Evolutionary conservation across 805 yeast species (phyloP).

Genomic region (Soucietia sequanensis): DNA sequence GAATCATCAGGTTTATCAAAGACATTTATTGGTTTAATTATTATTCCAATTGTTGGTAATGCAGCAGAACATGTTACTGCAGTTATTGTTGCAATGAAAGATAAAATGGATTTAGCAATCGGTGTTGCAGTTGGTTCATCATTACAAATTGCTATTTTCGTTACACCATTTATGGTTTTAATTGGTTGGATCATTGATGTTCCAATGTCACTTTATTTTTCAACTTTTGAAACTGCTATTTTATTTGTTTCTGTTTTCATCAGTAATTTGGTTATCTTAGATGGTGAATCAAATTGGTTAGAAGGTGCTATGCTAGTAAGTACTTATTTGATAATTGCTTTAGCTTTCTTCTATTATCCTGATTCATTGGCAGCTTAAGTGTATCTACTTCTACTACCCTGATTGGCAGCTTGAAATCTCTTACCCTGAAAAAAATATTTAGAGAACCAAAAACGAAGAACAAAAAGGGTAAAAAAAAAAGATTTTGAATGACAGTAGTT

Average conservation of each 20-base stretch:
- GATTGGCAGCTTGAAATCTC: no score
- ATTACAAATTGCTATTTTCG: conserved; percentile 90
- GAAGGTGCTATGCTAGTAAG: conserved; percentile 93
- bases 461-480: no score
- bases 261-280: conserved; percentile 81
- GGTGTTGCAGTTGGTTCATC: conserved; percentile 98
- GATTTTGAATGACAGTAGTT: no score
- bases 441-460: no score
- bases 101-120: conserved; percentile 95
- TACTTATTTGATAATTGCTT: conserved; percentile 81
- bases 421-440: no score
- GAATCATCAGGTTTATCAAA: conserved; percentile 82
- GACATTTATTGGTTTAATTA: conserved; percentile 90
- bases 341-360: conserved; percentile 90
- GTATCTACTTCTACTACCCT: no score
- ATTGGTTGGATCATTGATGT: conserved; percentile 90
- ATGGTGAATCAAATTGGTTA: conserved; percentile 95
- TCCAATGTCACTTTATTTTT: conserved; percentile 90
- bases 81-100: conserved; percentile 88
- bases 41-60: conserved; percentile 95
- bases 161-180: conserved; percentile 92
- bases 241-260: conserved; percentile 87
- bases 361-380: no score
- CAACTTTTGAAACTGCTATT: conserved; percentile 91
- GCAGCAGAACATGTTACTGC: conserved; percentile 99